A percentile compares a stretch with the other conserved stretches of the same genome.
Conservation (phyloP, 768 basidiomycete genomes). For the Suillus cothurnatus region DNA sequence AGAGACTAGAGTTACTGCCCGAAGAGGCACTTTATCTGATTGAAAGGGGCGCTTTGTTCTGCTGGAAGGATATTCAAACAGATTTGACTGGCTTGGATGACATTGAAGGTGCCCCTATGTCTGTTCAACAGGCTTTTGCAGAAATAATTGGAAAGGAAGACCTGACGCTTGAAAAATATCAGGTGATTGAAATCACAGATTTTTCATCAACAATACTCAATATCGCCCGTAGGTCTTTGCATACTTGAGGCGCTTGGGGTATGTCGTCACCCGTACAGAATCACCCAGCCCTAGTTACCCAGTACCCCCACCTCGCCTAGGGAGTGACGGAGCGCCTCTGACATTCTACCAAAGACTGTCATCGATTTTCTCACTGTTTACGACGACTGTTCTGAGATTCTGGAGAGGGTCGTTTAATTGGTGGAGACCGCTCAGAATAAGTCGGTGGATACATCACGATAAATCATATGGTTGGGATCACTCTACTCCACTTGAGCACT, state of each 20-base stretch:
- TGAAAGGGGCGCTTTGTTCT: constrained; percentile 86
- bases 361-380: constrained; percentile 17
- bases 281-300: constrained; percentile 60
- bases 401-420: constrained; percentile 45
- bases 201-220: neutral
- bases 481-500: constrained; percentile 6
- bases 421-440: constrained; percentile 64
- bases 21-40: constrained; percentile 95
- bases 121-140: constrained; percentile 85
- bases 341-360: constrained; percentile 5
- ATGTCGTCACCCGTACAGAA: constrained; percentile 77
- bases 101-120: constrained; percentile 74
- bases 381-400: constrained; percentile 12
- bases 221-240: constrained; percentile 71
- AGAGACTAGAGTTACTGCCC: constrained; percentile 83
- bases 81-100: constrained; percentile 33
- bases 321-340: constrained; percentile 10
- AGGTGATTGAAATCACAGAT: constrained; percentile 52
- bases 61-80: constrained; percentile 61
- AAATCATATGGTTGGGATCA: constrained; percentile 52
- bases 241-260: constrained; percentile 90
- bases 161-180: constrained; percentile 84
- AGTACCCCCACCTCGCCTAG: constrained; percentile 40
- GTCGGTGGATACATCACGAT: constrained; percentile 49
- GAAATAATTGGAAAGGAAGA: constrained; percentile 83